Evolutionary conservation across 495 filamentous ascomycete species (phyloP), one percentile per base, ranked within the genome.

Genomic region (Penicillium canariense): DNA sequence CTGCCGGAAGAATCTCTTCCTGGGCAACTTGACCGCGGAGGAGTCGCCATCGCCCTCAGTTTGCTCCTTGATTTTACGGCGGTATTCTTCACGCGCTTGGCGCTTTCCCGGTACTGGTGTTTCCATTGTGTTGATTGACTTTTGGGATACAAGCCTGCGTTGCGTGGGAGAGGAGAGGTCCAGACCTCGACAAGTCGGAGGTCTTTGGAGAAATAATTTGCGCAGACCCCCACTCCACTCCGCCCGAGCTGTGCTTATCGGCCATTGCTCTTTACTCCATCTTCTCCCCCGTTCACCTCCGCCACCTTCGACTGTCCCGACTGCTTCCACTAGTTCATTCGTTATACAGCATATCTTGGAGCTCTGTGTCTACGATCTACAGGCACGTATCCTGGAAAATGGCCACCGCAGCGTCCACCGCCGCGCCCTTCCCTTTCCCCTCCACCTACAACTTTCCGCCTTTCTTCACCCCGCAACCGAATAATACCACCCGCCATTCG

Each of bases 1-100:
- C 70, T 98, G 94, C 44, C 94, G 83, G 71, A 96, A 98, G 77
- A 92, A 96, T 73, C 87, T 93, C 77, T 97, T 96, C 75, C 87
- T 83, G 23, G 92, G 92, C 63, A 96, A 77, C 66, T 81, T 74
- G 43, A 76, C 62, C 31, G 61, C 60, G 45, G 54, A 58, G 17
- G 35, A 9, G n/a, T 56, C 49, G 50, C 39, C 59, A 23, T 59
- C 51, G 18, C 50, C 59, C 56, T 73, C 70, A 23, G 66, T 53
- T 27, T 61, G 55, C 10, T 60, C 55, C 5, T 60, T 38, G 23
- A 65, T 38, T 65, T 56, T 74, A 65, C 56, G 69, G 61, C 83
- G 86, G 70, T 91, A 91, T 50, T 87, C 81, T 47, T 86, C 82
- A 68, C 90, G 87, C 77, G 86, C 87, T 62, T 88, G 82, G 46